phyloP scores from a whole-genome alignment of 805 yeast genomes.

The Saccharomycopsis sp. region DNA sequence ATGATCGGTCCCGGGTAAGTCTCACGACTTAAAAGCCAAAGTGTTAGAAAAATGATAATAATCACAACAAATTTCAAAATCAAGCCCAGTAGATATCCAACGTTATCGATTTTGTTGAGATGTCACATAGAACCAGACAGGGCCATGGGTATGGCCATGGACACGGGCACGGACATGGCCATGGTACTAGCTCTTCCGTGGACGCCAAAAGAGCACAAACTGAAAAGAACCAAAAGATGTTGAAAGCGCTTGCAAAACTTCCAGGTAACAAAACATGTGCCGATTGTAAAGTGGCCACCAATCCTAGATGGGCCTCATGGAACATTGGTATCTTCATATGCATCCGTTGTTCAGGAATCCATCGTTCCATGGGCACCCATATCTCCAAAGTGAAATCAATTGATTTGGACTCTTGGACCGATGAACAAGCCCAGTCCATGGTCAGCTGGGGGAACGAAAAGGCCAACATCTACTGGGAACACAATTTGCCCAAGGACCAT shows the following conservation, averaged over 20 bases:
- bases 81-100: background rate
- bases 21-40: no score
- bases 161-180: background rate
- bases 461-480: constrained; percentile 82
- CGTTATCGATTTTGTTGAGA: background rate
- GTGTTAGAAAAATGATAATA: no score
- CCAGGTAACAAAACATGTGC: constrained; percentile 74
- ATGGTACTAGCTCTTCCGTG: background rate
- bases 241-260: constrained; percentile 68
- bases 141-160: no score
- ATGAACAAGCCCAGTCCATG: constrained; percentile 77
- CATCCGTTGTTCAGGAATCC: constrained; percentile 93
- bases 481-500: constrained; percentile 57
- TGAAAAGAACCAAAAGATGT: constrained; percentile 42
- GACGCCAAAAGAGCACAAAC: constrained; percentile 9
- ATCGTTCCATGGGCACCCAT: constrained; percentile 92
- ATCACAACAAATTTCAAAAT: no score
- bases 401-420: constrained; percentile 94
- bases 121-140: constrained; percentile 11
- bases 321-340: constrained; percentile 87
- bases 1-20: no score
- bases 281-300: constrained; percentile 81
- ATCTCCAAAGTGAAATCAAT: constrained; percentile 88
- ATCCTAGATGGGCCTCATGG: constrained; percentile 99
- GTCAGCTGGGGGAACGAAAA: constrained; percentile 76